Evolutionary conservation across 169 alveolate genomes (phyloP), one percentile per base, ranked within the genome.

Genomic region (Eimeria sp.): DNA sequence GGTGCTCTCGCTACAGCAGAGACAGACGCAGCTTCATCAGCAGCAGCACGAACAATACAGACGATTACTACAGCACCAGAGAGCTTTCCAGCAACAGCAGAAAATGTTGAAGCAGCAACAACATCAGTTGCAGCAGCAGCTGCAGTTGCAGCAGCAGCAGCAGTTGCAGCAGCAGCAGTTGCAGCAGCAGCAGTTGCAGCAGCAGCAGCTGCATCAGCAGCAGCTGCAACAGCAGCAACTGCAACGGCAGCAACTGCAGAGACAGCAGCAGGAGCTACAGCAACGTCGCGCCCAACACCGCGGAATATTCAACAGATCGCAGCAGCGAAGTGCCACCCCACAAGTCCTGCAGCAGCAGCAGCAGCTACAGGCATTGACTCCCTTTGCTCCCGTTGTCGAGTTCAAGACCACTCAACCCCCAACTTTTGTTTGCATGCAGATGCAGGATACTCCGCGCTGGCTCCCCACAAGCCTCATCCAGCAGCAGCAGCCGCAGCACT

Each of bases 281-380:
- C 65, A 78, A 34, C 88, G 54, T 18, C 70, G 70, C 9, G 2
- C 13, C 2, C 57, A 47, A 25, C 88, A 76, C 63, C 61, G 88
- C 27, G 88, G 63, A 61, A 3, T 76, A 13, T 16, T 47, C 63
- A 76, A 63, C 67, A 25, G 90, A 82, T 82, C 90, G 6, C 90
- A 82, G 34, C 90, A 82, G 6, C 11, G 90, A 13, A 82, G 90
- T 30, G 90, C 25, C 65, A 82, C 90, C 27, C 90, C 90, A 2
- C 90, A 82, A 82, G 73, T 54, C 27, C 70, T 61, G n/a, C 70
- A 72, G 90, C 90, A 82, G 73, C 90, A 82, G 73, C 90, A 82
- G 54, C 90, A 82, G 18, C 40, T 47, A 45, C 4, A 51, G 43
- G 90, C 34, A 11, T 0, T 73, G 2, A 5, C 72, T 20, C 14